Evolutionary conservation across 257 asterid species (phyloP), one percentile per base, ranked within the genome.

Genomic region (Jaltomata sinuosa): DNA sequence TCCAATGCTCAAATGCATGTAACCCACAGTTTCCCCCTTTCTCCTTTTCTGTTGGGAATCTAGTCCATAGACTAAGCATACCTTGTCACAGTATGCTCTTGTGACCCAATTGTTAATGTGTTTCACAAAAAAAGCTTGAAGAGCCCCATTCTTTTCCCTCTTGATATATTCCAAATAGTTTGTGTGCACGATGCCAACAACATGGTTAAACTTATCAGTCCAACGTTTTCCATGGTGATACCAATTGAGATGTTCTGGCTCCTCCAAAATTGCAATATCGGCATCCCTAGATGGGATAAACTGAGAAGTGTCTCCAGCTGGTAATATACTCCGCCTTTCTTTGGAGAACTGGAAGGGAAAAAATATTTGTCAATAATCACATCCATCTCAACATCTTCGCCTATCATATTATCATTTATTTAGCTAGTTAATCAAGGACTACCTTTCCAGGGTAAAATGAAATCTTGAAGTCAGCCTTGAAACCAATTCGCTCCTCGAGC

Each of bases 361-460:
- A 55, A 65, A 27, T 42, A 84, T 61, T 7, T 53, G 32, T 83
- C 83, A 87, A 47, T 54, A 79, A 47, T 69, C 83, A 74, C 53
- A 67, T 19, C 74, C n/a, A 40, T 54, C 59, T 42, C 54, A 74
- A 74, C 80, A 74, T 31, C 19, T n/a, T 83, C n/a, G 4, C 53
- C 8, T 32, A 67, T 14, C 36, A 50, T 84, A 40, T 68, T 40
- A 77, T 18, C 25, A 42, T 45, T 31, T 47, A 79, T 21, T 61
- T 42, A 52, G 64, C 57, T 69, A 50, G 54, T 53, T 80, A 54
- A 71, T 68, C 67, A 16, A 45, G 79, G 53, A 83, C 42, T 53
- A 97, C 99, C 98, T 97, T 97, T 84, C 98, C 99, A 25, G 99
- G 99, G 90, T 97, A 97, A 91, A 97, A 97, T 61, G 98, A 93